Evolutionary conservation across 257 asterid species (phyloP).

Genomic region (Rubia yunnanensis): DNA sequence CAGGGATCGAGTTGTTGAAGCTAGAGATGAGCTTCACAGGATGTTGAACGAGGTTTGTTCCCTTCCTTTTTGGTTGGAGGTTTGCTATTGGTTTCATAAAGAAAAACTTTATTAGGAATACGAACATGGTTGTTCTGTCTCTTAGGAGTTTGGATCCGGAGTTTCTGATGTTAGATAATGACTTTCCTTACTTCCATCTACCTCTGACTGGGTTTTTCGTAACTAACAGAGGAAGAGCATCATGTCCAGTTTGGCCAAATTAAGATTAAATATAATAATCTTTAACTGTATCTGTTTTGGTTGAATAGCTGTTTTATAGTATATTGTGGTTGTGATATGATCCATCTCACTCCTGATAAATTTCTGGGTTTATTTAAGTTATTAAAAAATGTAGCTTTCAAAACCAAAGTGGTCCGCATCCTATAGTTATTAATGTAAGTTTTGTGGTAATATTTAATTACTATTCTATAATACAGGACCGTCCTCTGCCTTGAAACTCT

Average conservation of each 20-base stretch:
- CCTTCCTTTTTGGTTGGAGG: background rate
- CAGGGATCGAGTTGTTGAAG: constrained; percentile 37
- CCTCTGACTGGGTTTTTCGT: background rate
- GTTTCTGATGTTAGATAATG: background rate
- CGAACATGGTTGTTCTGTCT: background rate
- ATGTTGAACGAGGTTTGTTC: constrained; percentile 34
- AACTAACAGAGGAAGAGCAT: background rate
- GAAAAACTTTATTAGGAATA: background rate
- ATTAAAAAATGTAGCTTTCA: background rate
- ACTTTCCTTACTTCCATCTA: background rate
- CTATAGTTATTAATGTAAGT: too few relatives aligned
- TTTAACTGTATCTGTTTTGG: background rate
- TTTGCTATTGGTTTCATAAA: background rate
- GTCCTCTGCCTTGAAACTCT: background rate
- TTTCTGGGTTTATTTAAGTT: background rate
- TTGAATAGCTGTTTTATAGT: background rate
- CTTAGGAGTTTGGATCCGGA: background rate
- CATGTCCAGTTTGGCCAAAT: background rate
- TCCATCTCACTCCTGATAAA: background rate
- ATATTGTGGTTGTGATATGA: background rate
- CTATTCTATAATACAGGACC: background rate
- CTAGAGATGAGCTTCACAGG: constrained; percentile 39
- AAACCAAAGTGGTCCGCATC: too few relatives aligned
- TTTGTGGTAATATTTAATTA: too few relatives aligned
- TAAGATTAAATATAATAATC: background rate